phyloP scores from a whole-genome alignment of 1,139 yeast genomes.

The Zygosaccharomyces sapae region DNA sequence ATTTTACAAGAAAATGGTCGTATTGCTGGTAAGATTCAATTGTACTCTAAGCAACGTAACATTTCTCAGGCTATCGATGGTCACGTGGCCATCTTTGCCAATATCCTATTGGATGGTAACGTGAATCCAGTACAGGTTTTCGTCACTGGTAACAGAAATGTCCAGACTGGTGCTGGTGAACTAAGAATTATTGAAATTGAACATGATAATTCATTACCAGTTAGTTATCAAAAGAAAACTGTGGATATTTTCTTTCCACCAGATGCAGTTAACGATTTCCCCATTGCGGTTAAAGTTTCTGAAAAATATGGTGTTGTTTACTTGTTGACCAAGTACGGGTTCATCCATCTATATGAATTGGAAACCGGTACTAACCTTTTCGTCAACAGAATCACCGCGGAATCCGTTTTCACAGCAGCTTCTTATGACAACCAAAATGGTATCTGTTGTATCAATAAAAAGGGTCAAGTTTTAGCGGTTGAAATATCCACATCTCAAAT shows the following conservation, averaged over 20 bases:
- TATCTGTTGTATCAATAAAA: constrained; percentile 86
- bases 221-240: constrained; percentile 74
- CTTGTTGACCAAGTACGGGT: constrained; percentile 90
- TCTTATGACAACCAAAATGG: constrained; percentile 72
- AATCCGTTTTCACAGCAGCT: constrained; percentile 90
- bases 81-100: constrained; percentile 89
- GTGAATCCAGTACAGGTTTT: constrained; percentile 75
- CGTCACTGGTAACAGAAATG: constrained; percentile 81
- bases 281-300: constrained; percentile 85
- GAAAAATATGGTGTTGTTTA: constrained; percentile 82
- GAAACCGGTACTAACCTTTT: constrained; percentile 90
- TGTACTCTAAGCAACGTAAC: constrained; percentile 80
- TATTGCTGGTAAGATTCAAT: constrained; percentile 94
- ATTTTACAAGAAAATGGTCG: constrained; percentile 93
- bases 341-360: constrained; percentile 90
- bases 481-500: constrained; percentile 81
- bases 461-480: constrained; percentile 93
- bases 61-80: constrained; percentile 98
- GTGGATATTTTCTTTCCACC: constrained; percentile 96
- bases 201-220: constrained; percentile 81
- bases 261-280: constrained; percentile 95
- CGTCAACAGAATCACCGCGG: constrained; percentile 96
- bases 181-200: constrained; percentile 95
- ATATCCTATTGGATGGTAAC: constrained; percentile 69
- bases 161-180: constrained; percentile 72